These are phyloP conservation scores for Phytophthora pseudosyringae DNA, from an alignment of 352 stramenopile genomes.

Conservation along the genomic window DNA sequence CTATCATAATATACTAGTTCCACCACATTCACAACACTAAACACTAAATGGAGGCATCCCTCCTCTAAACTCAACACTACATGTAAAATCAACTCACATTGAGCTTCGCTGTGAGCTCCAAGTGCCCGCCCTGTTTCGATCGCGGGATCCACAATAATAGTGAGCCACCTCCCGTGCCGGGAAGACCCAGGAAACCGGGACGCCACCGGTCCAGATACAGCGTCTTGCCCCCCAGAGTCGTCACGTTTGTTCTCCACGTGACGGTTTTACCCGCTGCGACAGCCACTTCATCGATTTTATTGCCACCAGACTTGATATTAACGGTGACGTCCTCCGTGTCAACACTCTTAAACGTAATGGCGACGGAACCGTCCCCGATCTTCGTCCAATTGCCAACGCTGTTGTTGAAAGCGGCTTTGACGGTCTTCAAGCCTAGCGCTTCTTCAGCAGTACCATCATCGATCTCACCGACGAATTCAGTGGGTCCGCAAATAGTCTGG, in stretches of 20 bases:
- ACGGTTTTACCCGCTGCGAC: conserved; percentile 38
- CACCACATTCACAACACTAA: conserved; percentile 1
- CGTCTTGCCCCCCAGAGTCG: conserved; percentile 41
- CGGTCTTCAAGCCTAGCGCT: conserved; percentile 48
- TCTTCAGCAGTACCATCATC: conserved; percentile 49
- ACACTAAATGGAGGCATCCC: conserved; percentile 5
- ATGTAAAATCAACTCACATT: conserved; percentile 37
- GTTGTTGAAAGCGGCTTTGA: conserved; percentile 50
- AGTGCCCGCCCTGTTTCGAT: conserved; percentile 28
- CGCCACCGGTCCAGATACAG: conserved; percentile 54
- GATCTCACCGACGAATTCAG: conserved; percentile 53
- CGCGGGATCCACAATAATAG: conserved; percentile 48
- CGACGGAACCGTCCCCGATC: conserved; percentile 37
- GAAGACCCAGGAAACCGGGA: conserved; percentile 40
- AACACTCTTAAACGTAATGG: conserved; percentile 41
- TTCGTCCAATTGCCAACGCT: conserved; percentile 45
- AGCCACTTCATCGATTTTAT: conserved; percentile 33
- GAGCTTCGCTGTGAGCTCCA: conserved; percentile 34
- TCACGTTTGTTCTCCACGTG: conserved; percentile 43
- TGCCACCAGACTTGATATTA: conserved; percentile 49
- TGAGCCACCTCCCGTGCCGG: conserved; percentile 40
- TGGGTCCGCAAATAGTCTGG: conserved; percentile 61
- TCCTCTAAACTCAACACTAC: conserved; percentile 12
- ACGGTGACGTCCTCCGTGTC: conserved; percentile 45
- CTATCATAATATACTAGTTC: conserved; percentile 16